Evolutionary conservation across 1,139 yeast genomes (phyloP).

Genomic region (Magnusiomyces sp.): DNA sequence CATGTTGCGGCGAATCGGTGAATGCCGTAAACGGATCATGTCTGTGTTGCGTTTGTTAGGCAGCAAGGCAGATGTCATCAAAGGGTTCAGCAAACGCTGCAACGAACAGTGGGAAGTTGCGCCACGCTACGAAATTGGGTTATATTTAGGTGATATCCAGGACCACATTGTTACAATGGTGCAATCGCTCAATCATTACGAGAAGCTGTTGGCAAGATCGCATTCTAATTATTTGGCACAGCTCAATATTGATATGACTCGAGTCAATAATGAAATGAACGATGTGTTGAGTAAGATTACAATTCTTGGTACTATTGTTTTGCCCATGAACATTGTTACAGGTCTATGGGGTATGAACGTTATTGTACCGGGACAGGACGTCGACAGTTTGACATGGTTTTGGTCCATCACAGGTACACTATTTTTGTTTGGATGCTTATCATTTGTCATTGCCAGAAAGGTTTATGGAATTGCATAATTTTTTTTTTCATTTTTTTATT

Average conservation of each 20-base stretch:
- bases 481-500: neutral
- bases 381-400: constrained; percentile 69
- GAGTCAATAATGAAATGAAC: constrained; percentile 94
- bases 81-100: constrained; percentile 86
- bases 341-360: constrained; percentile 99
- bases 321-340: constrained; percentile 89
- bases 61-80: constrained; percentile 91
- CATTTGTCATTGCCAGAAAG: constrained; percentile 27
- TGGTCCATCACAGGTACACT: constrained; percentile 34
- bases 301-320: constrained; percentile 84
- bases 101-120: constrained; percentile 75
- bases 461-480: constrained; percentile 21
- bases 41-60: constrained; percentile 75
- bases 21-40: constrained; percentile 91
- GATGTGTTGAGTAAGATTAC: constrained; percentile 93
- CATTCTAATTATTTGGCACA: constrained; percentile 95
- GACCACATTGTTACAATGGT: constrained; percentile 86
- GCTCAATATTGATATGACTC: constrained; percentile 93
- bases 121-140: constrained; percentile 70
- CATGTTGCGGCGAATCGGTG: constrained; percentile 90
- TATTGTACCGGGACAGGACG: constrained; percentile 83
- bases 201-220: constrained; percentile 81
- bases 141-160: constrained; percentile 92
- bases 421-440: constrained; percentile 29
- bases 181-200: constrained; percentile 87